Evolutionary conservation across 1,139 yeast genomes (phyloP), one percentile per base, ranked within the genome.

Genomic region (Candida frijolesensis): DNA sequence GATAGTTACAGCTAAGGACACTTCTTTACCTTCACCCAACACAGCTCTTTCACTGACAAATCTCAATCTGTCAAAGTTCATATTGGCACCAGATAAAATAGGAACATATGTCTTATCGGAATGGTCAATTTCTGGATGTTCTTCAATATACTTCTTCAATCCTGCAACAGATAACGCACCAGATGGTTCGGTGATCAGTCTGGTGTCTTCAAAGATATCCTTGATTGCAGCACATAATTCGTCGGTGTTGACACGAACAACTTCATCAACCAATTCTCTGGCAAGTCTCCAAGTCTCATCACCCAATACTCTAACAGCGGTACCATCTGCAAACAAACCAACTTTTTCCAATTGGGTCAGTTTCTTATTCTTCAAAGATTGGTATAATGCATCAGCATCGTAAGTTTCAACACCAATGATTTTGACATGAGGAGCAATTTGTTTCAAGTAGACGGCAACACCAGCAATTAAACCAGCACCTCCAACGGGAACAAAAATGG

Each of bases 251-350:
- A 94, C 98, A 45, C 83, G 78, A 10, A 94, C 86, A 45, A 94
- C 86, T 57, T 92, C 98, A 65, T 95, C 98, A 9, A 94, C 90
- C 51, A 84, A 84, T 45, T 87, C 83, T 57, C 79, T 73, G 59
- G 94, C 85, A 19, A 92, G 78, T 62, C 96, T 79, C 79, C 90
- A 94, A 14, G 96, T 87, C 69, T 95, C 99, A 55, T 85, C 87
- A 50, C 99, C 99, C 32, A 91, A 78, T 11, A 87, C 69, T 62
- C 86, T 89, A 42, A 94, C 99, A 4, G 99, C 97, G n/a, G 99
- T 91, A 63, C 99, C 99, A 68, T 94, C 99, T n/a, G 99, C 99
- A 70, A 94, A 94, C n/a, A 88, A 76, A n/a, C 99, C 99, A 9
- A 92, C 98, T 29, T 79, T 76, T 33, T 77, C 71, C 52, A 95